Percentiles rank a stretch among this genome's conserved stretches.
Evolutionary conservation across 2,329 filamentous ascomycete genomes (phyloP).

Genomic region (Malbranchea zuffiana): DNA sequence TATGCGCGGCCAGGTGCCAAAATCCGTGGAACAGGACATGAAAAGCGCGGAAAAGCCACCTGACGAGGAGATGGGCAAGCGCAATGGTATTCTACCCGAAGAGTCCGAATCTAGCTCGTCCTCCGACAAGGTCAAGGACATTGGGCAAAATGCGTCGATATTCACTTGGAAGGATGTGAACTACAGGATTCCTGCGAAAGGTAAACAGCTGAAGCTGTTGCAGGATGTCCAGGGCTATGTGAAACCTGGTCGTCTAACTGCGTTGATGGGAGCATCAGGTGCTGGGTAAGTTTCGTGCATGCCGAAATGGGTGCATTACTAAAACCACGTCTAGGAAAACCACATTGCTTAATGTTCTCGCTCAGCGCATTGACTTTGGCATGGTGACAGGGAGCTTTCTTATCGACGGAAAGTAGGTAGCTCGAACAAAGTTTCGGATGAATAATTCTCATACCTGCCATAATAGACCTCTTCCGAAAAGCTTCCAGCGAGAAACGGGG

Average conservation of each 20-base stretch:
- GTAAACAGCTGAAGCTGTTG: constrained; percentile 39
- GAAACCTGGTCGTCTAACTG: constrained; percentile 64
- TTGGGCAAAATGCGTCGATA: constrained; percentile 57
- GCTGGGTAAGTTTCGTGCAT: constrained; percentile 24
- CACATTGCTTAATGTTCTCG: constrained; percentile 38
- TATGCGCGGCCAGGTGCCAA: constrained; percentile 54
- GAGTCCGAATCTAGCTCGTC: constrained; percentile 17
- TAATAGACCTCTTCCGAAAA: constrained; percentile 31
- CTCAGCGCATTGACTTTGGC: constrained; percentile 37
- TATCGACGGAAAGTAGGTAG: constrained; percentile 34
- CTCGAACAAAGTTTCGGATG: not conserved
- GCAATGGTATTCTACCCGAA: constrained; percentile 15
- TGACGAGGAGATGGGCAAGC: constrained; percentile 42
- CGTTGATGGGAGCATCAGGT: constrained; percentile 70
- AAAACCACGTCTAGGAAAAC: constrained; percentile 39
- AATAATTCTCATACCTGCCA: not conserved
- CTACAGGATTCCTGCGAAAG: constrained; percentile 49
- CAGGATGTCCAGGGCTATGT: constrained; percentile 60
- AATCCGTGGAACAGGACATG: constrained; percentile 47
- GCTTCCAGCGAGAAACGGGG: constrained; percentile 45
- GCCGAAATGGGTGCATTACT: not conserved
- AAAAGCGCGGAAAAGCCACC: constrained; percentile 36
- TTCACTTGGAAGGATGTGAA: constrained; percentile 79
- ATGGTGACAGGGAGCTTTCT: constrained; percentile 35
- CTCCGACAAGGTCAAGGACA: constrained; percentile 32